Evolutionary conservation across 768 basidiomycete species (phyloP).

Genomic region (Hebeloma cylindrosporum): DNA sequence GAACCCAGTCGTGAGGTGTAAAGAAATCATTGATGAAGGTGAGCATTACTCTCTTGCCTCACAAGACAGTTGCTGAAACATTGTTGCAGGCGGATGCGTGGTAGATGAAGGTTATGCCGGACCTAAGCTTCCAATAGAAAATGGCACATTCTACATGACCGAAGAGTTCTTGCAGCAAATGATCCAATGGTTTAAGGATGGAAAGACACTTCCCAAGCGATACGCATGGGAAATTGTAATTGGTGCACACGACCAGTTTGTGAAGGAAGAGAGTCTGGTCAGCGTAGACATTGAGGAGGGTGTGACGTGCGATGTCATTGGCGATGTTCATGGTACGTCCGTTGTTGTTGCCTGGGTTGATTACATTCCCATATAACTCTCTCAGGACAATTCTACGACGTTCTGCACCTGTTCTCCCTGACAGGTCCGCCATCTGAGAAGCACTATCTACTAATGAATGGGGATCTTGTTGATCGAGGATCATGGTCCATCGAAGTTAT

Average conservation of each 20-base stretch:
- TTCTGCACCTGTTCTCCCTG: conserved; percentile 81
- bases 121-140: conserved; percentile 61
- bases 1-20: conserved; percentile 69
- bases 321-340: conserved; percentile 85
- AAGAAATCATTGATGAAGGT: conserved; percentile 81
- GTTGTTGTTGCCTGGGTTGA: not conserved
- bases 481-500: conserved; percentile 95
- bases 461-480: conserved; percentile 97
- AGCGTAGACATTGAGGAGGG: conserved; percentile 74
- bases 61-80: not conserved
- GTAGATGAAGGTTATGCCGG: conserved; percentile 74
- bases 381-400: conserved; percentile 91
- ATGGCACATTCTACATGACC: conserved; percentile 73
- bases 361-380: not conserved
- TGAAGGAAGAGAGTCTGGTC: conserved; percentile 79
- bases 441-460: conserved; percentile 90
- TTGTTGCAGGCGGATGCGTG: conserved; percentile 66
- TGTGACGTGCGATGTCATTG: conserved; percentile 88
- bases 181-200: conserved; percentile 91
- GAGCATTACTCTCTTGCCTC: conserved; percentile 14
- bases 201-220: conserved; percentile 87
- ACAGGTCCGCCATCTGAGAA: conserved; percentile 83
- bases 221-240: conserved; percentile 96
- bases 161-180: conserved; percentile 78
- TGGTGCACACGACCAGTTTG: conserved; percentile 75